Base-by-base conservation (phyloP, 164 flowering plant species). In the Stephania yunnanensis region DNA sequence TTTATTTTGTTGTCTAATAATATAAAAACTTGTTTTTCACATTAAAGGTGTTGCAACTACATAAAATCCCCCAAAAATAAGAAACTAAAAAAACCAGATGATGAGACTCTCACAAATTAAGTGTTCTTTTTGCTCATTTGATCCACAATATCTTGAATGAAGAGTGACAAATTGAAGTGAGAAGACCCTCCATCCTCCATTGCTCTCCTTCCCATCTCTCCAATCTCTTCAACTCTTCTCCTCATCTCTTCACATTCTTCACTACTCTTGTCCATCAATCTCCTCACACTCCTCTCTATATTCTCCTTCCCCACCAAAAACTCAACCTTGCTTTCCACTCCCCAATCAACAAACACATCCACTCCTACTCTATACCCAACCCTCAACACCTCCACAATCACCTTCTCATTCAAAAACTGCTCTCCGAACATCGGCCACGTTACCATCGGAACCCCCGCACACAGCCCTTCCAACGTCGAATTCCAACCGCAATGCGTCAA, bases 111-210 rank as follows among this genome's bases (percentile, higher is more conserved):
- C 2, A 36, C 4, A 4, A 36, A 36, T 36, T 2, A 36, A 36
- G 42, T 36, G 42, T 36, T 36, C 3, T 36, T 36, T 0, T 36
- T 36, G 42, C 4, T 36, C 0, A 46, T 46, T 17, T 63, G 76
- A 12, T 58, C n/a, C 79, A 73, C 67, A 13, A 87, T 68, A 68
- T 86, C 85, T 73, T 84, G 76, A 42, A 89, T 83, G 42, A 89
- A 74, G 1, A 68, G 20, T 12, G 80, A 58, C 68, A 83, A 19
- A 61, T 82, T 80, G 12, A 70, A 22, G 69, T 81, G 48, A 52
- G 89, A 83, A 20, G 92, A 85, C 5, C 90, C 92, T 17, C 86
- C 87, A 12, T 78, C 80, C 64, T 85, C 87, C 79, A 84, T 45
- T 13, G 87, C 86, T 6, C 22, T 71, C 48, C 25, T 83, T 10